These are phyloP conservation scores for Sporormia fimetaria DNA, from an alignment of 495 filamentous ascomycete genomes.

Conservation along the genomic window DNA sequence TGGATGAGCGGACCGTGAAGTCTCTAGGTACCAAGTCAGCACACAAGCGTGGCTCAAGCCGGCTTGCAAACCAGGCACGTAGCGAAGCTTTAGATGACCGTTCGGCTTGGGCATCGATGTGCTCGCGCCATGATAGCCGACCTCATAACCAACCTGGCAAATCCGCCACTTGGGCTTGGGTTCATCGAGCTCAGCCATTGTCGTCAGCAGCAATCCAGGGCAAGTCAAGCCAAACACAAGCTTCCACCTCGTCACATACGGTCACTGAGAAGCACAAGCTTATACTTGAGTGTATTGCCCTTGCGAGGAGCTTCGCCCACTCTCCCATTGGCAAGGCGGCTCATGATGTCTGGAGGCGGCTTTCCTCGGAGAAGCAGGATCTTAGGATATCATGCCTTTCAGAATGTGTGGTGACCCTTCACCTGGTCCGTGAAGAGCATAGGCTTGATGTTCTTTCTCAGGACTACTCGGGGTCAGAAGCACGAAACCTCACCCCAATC, in stretches of 20 bases:
- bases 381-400: conserved; percentile 49
- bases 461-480: conserved; percentile 41
- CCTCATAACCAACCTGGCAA: conserved; percentile 15
- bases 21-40: conserved; percentile 2
- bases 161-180: conserved; percentile 18
- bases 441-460: conserved; percentile 62
- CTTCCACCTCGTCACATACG: conserved; percentile 2
- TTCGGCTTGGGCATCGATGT: conserved; percentile 19
- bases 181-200: conserved; percentile 8
- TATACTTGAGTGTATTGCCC: conserved; percentile 6
- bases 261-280: conserved; percentile 11
- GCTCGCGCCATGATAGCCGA: conserved; percentile 3
- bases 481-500: conserved; percentile 51
- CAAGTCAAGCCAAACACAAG: no score
- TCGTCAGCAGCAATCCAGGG: no score
- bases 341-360: conserved; percentile 22
- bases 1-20: conserved; percentile 22
- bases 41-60: conserved; percentile 2
- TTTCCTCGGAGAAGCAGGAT: conserved; percentile 36
- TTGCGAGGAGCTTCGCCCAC: conserved; percentile 17
- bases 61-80: conserved; percentile 2
- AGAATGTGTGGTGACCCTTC: conserved; percentile 64
- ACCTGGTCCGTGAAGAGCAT: conserved; percentile 76
- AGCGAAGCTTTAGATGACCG: conserved; percentile 1
- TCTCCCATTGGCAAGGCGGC: conserved; percentile 23